Percentiles rank a stretch among this genome's conserved stretches.
Conservation (phyloP, 306 rosid species). For the Vigna radiata region DNA sequence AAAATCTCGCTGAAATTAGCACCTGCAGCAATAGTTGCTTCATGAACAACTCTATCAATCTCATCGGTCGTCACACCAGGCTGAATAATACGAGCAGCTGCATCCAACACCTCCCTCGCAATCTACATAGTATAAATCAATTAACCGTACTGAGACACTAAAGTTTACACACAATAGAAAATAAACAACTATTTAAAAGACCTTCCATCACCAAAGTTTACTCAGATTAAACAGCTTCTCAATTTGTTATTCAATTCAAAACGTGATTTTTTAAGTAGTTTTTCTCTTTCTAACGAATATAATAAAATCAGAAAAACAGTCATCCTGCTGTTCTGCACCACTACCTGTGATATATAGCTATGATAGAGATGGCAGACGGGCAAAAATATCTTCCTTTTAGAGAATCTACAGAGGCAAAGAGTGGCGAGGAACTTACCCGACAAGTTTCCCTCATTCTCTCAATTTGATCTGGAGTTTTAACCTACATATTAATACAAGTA, state of each 20-base stretch:
- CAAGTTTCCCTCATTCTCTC: conserved; percentile 87
- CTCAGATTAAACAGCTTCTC: neutral
- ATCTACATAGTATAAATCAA: conserved; percentile 2
- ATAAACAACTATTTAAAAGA: neutral
- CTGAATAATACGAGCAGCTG: conserved; percentile 78
- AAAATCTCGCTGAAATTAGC: conserved; percentile 29
- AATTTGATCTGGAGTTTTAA: conserved; percentile 77
- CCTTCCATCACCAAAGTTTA: conserved; percentile 2
- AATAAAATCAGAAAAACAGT: neutral
- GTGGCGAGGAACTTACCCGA: conserved; percentile 56
- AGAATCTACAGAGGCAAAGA: conserved; percentile 9
- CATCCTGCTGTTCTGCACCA: neutral
- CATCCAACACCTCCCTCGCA: conserved; percentile 54
- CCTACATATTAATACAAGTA: conserved; percentile 55
- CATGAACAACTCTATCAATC: conserved; percentile 91
- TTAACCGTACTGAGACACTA: neutral
- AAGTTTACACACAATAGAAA: conserved; percentile 1
- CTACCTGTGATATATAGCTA: neutral
- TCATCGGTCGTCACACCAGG: conserved; percentile 99
- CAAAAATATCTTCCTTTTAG: neutral
- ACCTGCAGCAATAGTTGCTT: conserved; percentile 93
- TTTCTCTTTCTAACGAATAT: neutral
- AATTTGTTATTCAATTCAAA: no score
- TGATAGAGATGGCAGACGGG: neutral
- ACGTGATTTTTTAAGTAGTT: neutral